Conservation (phyloP, 2,329 filamentous ascomycete genomes). For the Tolypocladium inflatum region DNA sequence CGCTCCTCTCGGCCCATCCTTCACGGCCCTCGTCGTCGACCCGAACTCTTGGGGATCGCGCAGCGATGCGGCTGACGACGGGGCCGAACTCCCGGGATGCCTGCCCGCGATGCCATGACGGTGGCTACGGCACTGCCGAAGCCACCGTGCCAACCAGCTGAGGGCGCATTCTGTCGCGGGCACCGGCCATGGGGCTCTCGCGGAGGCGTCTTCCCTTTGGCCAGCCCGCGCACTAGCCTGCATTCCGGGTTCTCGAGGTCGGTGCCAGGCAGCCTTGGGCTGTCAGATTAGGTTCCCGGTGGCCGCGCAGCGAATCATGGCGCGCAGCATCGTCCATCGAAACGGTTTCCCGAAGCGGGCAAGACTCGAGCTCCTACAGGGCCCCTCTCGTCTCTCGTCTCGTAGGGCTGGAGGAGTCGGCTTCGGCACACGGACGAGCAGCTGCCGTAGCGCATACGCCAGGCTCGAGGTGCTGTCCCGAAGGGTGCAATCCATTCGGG, state of each 20-base stretch:
- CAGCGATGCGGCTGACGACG: neutral
- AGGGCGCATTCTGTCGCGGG: neutral
- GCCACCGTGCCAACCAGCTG: neutral
- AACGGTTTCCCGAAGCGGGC: neutral
- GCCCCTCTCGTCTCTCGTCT: too few relatives aligned
- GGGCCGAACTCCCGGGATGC: neutral
- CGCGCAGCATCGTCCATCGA: neutral
- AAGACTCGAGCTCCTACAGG: neutral
- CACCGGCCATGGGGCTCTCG: neutral
- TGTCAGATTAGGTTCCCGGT: too few relatives aligned
- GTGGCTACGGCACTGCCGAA: neutral
- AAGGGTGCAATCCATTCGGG: neutral
- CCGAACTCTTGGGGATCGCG: neutral
- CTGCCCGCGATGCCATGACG: neutral
- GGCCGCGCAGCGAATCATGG: neutral
- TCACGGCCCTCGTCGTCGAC: neutral
- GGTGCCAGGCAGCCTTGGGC: neutral
- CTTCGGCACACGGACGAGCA: neutral
- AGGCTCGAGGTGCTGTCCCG: neutral
- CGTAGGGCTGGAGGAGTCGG: neutral
- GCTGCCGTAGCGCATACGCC: neutral
- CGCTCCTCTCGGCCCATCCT: neutral
- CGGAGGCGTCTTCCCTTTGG: neutral
- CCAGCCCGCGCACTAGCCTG: neutral
- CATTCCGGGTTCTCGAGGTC: neutral